These are phyloP conservation scores for Agaricus sinodeliciosus DNA, from an alignment of 768 basidiomycete genomes.

Conservation along the genomic window DNA sequence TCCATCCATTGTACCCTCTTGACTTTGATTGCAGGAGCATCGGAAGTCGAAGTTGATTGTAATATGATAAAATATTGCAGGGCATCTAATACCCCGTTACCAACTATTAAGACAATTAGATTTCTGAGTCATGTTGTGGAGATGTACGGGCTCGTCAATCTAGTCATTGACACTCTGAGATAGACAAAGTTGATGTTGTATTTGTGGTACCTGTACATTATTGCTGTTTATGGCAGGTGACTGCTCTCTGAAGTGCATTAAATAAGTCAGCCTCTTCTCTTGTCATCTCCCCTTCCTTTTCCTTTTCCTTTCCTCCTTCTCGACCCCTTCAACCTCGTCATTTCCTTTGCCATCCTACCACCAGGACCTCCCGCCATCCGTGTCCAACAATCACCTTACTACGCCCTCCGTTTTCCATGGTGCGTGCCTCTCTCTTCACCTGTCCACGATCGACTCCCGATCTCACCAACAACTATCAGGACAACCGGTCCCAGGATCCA, in stretches of 20 bases:
- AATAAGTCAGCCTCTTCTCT: constrained; percentile 6
- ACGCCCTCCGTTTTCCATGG: constrained; percentile 19
- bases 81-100: no score
- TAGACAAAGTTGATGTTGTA: not conserved
- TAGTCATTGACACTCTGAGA: no score
- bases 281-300: not conserved
- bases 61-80: no score
- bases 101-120: no score
- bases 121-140: no score
- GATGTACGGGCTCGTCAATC: no score
- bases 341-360: constrained; percentile 6
- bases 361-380: constrained; percentile 18
- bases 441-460: constrained; percentile 17
- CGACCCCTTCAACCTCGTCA: not conserved
- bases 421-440: constrained; percentile 10
- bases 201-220: not conserved
- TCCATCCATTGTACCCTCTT: not conserved
- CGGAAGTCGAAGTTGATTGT: constrained; percentile 28
- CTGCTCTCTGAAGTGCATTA: constrained; percentile 5
- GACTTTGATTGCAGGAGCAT: constrained; percentile 34
- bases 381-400: constrained; percentile 21
- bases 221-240: no score
- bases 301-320: not conserved
- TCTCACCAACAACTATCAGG: constrained; percentile 33
- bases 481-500: constrained; percentile 75